Conservation (phyloP, 805 yeast species). For the Saitoella complicata region DNA sequence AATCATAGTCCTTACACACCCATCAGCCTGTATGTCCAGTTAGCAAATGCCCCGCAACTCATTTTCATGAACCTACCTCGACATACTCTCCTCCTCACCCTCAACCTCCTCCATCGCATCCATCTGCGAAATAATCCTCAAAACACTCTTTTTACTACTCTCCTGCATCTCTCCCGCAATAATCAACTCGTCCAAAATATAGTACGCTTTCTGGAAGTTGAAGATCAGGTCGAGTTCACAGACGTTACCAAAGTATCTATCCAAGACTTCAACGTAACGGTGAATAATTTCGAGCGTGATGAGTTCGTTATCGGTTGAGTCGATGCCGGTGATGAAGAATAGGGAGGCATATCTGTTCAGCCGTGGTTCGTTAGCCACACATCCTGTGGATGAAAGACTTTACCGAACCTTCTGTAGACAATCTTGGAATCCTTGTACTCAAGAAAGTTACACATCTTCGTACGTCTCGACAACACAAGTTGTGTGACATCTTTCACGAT, state of each 20-base stretch:
- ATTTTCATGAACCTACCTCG: slow-evolving; percentile 1
- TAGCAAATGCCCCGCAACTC: no score
- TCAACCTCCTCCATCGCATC: slow-evolving; percentile 76
- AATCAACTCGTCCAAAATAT: slow-evolving; percentile 72
- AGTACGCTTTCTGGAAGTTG: slow-evolving; percentile 72
- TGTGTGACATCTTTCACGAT: slow-evolving; percentile 77
- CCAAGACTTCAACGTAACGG: slow-evolving; percentile 74
- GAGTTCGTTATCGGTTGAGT: slow-evolving; percentile 64
- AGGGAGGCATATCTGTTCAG: slow-evolving; percentile 64
- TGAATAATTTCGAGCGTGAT: slow-evolving; percentile 73
- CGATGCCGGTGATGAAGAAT: slow-evolving; percentile 73
- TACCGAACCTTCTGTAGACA: no score
- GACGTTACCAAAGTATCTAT: slow-evolving; percentile 72
- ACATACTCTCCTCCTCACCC: slow-evolving; percentile 30
- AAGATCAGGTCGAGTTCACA: slow-evolving; percentile 89
- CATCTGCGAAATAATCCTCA: slow-evolving; percentile 60
- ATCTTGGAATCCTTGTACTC: slow-evolving; percentile 44
- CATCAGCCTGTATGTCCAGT: no score
- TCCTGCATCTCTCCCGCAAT: slow-evolving; percentile 85
- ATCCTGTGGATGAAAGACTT: no score
- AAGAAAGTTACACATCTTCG: slow-evolving; percentile 88
- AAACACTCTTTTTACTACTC: slow-evolving; percentile 51
- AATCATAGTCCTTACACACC: no score
- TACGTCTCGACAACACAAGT: slow-evolving; percentile 63
- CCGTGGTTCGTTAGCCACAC: no score